A percentile compares a stretch with the other conserved stretches of the same genome.
Conservation (phyloP, 106 monocot species). For the Chionographis japonica region DNA sequence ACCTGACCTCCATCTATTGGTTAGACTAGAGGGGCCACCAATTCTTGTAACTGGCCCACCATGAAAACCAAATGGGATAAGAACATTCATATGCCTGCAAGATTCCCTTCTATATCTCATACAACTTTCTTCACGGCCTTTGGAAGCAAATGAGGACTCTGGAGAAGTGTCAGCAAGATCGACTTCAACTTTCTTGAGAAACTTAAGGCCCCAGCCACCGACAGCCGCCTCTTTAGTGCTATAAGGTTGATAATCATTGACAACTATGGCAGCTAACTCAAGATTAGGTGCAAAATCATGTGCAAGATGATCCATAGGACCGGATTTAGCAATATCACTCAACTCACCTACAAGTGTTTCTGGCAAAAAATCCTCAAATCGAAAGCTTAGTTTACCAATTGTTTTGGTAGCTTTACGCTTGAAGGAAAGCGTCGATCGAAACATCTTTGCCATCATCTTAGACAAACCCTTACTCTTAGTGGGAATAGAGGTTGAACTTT, state of each 20-base stretch:
- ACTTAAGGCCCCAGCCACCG: conserved; percentile 96
- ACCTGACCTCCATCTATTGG: conserved; percentile 67
- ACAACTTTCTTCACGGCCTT: neutral
- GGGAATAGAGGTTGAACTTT: conserved; percentile 15
- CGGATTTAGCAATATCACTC: conserved; percentile 15
- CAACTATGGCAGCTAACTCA: conserved; percentile 63
- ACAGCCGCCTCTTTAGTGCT: conserved; percentile 15
- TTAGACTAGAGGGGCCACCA: conserved; percentile 57
- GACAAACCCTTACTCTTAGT: conserved; percentile 37
- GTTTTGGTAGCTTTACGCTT: conserved; percentile 19
- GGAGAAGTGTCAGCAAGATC: neutral
- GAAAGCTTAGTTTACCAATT: conserved; percentile 9
- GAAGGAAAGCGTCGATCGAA: conserved; percentile 25
- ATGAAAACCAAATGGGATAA: conserved; percentile 69
- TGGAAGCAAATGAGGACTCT: conserved; percentile 2
- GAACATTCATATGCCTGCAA: conserved; percentile 25
- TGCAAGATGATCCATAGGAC: neutral
- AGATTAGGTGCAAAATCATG: conserved; percentile 31
- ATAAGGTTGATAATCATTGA: conserved; percentile 32
- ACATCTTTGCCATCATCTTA: conserved; percentile 29
- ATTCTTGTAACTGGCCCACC: conserved; percentile 27
- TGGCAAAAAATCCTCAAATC: conserved; percentile 6
- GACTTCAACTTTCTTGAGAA: conserved; percentile 42
- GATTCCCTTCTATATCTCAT: neutral
- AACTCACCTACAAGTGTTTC: conserved; percentile 8